Evolutionary conservation across 805 yeast genomes (phyloP), one percentile per base, ranked within the genome.

Genomic region (Ogataea nonfermentans): DNA sequence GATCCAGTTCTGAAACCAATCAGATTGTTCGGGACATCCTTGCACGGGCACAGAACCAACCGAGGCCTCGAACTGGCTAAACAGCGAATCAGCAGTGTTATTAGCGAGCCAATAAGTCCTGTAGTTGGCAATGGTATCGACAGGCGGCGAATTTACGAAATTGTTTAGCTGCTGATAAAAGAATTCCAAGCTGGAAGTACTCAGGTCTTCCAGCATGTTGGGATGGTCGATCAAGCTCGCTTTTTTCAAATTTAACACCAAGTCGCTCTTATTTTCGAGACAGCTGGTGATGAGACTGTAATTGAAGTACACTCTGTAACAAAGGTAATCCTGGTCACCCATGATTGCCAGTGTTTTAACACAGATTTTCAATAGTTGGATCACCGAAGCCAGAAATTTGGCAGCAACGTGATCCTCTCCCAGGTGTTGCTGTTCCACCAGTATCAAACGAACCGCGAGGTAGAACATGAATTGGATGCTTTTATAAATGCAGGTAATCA

Each of bases 281-380:
- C 51, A 47, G 10, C 47, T 49, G 11, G 34, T 28, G 10, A 53
- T 6, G 31, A 41, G 46, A 13, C 25, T 32, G 35, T 31, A 40
- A 3, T 32, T 38, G 2, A 46, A 44, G 26, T 29, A 43, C 8
- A 44, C 11, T 16, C 56, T 43, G 22, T 35, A 42, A 6, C 51
- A 31, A 12, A 39, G 26, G 24, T 52, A 52, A 16, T 51, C 48
- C 13, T 47, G 47, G 24, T 55, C 56, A n/a, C 50, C 48, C 11
- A 43, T 13, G 11, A 49, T 30, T 2, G 45, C 50, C 20, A 45
- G 29, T 6, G 50, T 13, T 24, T 44, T 53, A 3, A 37, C 27
- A 9, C 48, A 29, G 9, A 40, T 16, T 15, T 37, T 44, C 47
- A 51, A 40, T 2, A 44, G 20, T 2, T 19, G 13, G 14, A 34